phyloP scores from a whole-genome alignment of 306 rosid species.

The Bauhinia variegata region DNA sequence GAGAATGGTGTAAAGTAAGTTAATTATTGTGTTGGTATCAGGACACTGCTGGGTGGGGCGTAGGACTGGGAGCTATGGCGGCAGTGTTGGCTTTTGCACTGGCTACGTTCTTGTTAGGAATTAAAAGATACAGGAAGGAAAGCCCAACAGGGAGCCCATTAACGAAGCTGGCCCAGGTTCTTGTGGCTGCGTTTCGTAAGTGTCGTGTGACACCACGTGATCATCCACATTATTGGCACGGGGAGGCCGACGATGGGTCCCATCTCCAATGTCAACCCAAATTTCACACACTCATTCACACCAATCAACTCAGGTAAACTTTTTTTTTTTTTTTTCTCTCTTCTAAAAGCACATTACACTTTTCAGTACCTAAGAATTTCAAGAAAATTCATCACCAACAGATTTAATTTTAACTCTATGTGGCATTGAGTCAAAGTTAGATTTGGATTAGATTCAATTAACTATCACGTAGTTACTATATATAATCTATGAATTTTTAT shows the following conservation, averaged over 20 bases:
- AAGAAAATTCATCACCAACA: too few relatives aligned
- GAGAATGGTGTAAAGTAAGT: too few relatives aligned
- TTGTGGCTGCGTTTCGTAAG: slow-evolving; percentile 54
- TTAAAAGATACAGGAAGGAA: slow-evolving; percentile 50
- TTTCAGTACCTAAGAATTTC: too few relatives aligned
- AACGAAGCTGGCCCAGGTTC: slow-evolving; percentile 60
- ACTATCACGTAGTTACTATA: too few relatives aligned
- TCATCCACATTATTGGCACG: slow-evolving; percentile 32
- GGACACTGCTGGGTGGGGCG: slow-evolving; percentile 78
- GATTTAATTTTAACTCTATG: too few relatives aligned
- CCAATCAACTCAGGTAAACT: slow-evolving; percentile 56
- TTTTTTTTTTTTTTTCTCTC: too few relatives aligned
- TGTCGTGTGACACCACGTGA: slow-evolving; percentile 46
- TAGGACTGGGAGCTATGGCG: slow-evolving; percentile 58
- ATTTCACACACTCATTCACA: slow-evolving; percentile 35
- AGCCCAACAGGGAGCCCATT: slow-evolving; percentile 64
- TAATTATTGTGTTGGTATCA: neutral
- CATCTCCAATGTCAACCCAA: slow-evolving; percentile 30
- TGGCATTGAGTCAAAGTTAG: too few relatives aligned
- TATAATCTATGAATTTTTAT: too few relatives aligned
- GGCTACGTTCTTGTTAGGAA: slow-evolving; percentile 54
- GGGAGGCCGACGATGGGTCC: slow-evolving; percentile 21
- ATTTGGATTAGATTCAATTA: too few relatives aligned
- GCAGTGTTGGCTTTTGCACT: slow-evolving; percentile 61
- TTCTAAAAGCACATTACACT: too few relatives aligned